Evolutionary conservation across 1,139 yeast genomes (phyloP).

Genomic region (Tardiomyces depauwii): DNA sequence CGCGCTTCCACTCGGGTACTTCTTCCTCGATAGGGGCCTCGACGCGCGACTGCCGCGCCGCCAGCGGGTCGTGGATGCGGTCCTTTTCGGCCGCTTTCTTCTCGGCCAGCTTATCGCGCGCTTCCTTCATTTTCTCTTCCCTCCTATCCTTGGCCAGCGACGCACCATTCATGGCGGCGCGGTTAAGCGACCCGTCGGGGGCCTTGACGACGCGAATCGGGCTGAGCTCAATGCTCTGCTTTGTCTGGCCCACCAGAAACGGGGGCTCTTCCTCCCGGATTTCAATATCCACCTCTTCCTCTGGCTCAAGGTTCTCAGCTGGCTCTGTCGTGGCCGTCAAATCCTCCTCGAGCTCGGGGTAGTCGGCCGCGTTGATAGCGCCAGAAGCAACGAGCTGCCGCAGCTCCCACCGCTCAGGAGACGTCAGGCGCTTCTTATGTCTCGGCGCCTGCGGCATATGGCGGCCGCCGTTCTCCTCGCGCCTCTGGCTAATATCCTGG

Average conservation of each 20-base stretch:
- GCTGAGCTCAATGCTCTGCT: slow-evolving; percentile 32
- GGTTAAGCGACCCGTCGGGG: slow-evolving; percentile 68
- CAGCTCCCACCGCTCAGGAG: slow-evolving; percentile 89
- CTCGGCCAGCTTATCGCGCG: slow-evolving; percentile 29
- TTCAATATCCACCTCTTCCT: slow-evolving; percentile 61
- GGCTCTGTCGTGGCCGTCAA: slow-evolving; percentile 6
- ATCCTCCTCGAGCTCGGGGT: slow-evolving; percentile 56
- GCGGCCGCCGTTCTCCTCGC: slow-evolving; percentile 7
- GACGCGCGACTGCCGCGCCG: neutral
- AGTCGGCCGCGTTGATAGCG: slow-evolving; percentile 54
- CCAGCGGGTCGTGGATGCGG: slow-evolving; percentile 25
- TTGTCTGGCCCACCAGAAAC: slow-evolving; percentile 51
- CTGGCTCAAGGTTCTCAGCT: slow-evolving; percentile 15
- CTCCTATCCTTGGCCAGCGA: slow-evolving; percentile 52
- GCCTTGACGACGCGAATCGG: slow-evolving; percentile 51
- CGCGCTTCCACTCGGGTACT: neutral
- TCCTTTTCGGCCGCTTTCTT: slow-evolving; percentile 23
- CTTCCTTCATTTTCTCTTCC: slow-evolving; percentile 41
- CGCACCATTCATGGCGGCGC: slow-evolving; percentile 75
- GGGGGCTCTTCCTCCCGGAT: slow-evolving; percentile 58
- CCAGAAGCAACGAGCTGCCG: slow-evolving; percentile 77
- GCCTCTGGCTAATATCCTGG: slow-evolving; percentile 21
- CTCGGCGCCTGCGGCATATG: slow-evolving; percentile 2
- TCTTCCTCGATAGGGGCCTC: neutral
- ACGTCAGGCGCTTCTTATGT: slow-evolving; percentile 42